Conservation (phyloP, 495 filamentous ascomycete species). For the Trichoderma reesei region DNA sequence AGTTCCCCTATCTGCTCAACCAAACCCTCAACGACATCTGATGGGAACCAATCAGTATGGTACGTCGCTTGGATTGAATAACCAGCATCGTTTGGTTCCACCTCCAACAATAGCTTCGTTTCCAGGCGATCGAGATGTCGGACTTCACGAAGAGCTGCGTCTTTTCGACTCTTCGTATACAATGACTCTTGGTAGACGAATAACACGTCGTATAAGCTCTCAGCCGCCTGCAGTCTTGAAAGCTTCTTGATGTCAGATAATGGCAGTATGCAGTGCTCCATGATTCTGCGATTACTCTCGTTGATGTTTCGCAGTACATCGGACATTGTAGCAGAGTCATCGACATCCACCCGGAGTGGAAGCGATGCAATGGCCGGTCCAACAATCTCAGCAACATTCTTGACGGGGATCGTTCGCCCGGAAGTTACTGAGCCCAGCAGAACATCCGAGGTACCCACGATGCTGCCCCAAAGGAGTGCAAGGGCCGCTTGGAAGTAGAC, state of each 20-base stretch:
- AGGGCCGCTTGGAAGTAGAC: conserved; percentile 63
- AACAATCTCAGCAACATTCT: conserved; percentile 56
- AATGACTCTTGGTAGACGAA: conserved; percentile 71
- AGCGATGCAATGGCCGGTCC: conserved; percentile 64
- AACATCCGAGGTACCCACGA: conserved; percentile 56
- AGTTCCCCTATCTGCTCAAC: conserved; percentile 27
- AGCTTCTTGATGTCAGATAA: conserved; percentile 56
- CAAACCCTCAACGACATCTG: conserved; percentile 39
- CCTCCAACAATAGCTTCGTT: conserved; percentile 60
- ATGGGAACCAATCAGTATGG: conserved; percentile 28
- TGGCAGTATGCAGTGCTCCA: conserved; percentile 48
- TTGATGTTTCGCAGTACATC: conserved; percentile 55
- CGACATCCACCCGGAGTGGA: conserved; percentile 50
- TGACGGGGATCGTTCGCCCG: conserved; percentile 57
- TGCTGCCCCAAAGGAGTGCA: conserved; percentile 50
- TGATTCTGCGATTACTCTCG: conserved; percentile 45
- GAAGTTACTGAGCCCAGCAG: conserved; percentile 68
- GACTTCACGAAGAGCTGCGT: conserved; percentile 33
- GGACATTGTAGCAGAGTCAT: conserved; percentile 33
- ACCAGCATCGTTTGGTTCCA: conserved; percentile 47
- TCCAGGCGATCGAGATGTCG: conserved; percentile 58
- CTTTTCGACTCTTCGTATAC: conserved; percentile 23
- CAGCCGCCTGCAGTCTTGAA: conserved; percentile 36
- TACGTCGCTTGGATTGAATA: conserved; percentile 49
- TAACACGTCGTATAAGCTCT: conserved; percentile 55